Evolutionary conservation across 805 yeast genomes (phyloP).

Genomic region (Blastobotrys americana): DNA sequence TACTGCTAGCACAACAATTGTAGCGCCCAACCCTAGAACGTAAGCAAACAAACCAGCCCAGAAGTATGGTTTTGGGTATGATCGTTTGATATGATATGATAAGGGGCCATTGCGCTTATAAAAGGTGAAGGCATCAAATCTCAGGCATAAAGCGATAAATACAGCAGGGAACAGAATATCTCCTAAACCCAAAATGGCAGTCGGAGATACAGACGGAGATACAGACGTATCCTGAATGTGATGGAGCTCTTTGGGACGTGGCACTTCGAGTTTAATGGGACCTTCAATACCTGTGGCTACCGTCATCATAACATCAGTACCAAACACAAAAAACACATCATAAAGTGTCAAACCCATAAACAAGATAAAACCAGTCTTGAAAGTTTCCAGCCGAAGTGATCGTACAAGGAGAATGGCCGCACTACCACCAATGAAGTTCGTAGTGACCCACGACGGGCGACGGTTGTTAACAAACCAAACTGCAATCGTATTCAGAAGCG

Average conservation of each 20-base stretch:
- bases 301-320: conserved; percentile 51
- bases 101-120: conserved; percentile 28
- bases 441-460: conserved; percentile 39
- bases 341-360: conserved; percentile 48
- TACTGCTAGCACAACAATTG: conserved; percentile 36
- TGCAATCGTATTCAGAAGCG: not conserved
- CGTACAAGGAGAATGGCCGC: conserved; percentile 41
- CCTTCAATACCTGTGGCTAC: conserved; percentile 51
- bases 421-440: conserved; percentile 38
- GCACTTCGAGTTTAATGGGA: conserved; percentile 48
- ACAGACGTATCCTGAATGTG: conserved; percentile 9
- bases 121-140: conserved; percentile 44
- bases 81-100: conserved; percentile 23
- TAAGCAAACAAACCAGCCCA: conserved; percentile 41
- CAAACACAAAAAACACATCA: conserved; percentile 63
- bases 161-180: conserved; percentile 58
- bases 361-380: conserved; percentile 41
- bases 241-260: conserved; percentile 28
- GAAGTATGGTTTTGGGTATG: conserved; percentile 42
- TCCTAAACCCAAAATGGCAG: conserved; percentile 53
- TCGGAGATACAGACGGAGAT: conserved; percentile 11
- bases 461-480: not conserved
- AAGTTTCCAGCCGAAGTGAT: conserved; percentile 35
- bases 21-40: conserved; percentile 37
- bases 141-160: conserved; percentile 44